phyloP scores from a whole-genome alignment of 2,329 filamentous ascomycete genomes.

The Nemania bipapillata region DNA sequence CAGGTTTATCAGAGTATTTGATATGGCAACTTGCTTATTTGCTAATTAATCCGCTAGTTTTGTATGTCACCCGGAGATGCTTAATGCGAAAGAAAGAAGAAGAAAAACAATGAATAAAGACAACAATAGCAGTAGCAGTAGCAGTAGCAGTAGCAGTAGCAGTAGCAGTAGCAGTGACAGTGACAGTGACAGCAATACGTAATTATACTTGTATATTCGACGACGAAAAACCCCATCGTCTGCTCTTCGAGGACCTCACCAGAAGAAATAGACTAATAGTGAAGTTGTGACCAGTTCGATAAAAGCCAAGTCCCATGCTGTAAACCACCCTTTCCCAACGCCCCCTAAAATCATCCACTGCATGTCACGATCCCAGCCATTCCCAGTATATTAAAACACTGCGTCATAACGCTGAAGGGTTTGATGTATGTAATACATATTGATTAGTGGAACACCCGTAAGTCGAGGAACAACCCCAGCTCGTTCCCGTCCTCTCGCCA shows the following conservation, averaged over 20 bases:
- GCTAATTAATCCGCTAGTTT: background rate
- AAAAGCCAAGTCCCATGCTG: conserved; percentile 4
- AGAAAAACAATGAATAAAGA: no score
- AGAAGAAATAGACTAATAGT: conserved; percentile 13
- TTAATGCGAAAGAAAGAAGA: background rate
- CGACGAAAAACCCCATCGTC: background rate
- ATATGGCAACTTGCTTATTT: background rate
- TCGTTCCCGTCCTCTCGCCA: background rate
- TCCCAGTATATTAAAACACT: conserved; percentile 14
- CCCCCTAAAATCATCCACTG: background rate
- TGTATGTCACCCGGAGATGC: background rate
- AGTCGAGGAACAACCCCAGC: no score
- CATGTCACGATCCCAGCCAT: background rate
- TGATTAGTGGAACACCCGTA: background rate
- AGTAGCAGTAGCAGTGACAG: no score
- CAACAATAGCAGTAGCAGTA: no score
- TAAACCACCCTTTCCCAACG: conserved; percentile 1
- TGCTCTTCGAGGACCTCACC: background rate
- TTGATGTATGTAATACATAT: background rate
- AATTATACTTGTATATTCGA: background rate
- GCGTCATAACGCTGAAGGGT: conserved; percentile 11
- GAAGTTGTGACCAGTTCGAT: background rate
- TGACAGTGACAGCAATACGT: no score
- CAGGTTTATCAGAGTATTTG: conserved; percentile 4
- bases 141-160: no score